These are phyloP conservation scores for Aspergillus ellipticus DNA, from an alignment of 495 filamentous ascomycete genomes.

Conservation along the genomic window DNA sequence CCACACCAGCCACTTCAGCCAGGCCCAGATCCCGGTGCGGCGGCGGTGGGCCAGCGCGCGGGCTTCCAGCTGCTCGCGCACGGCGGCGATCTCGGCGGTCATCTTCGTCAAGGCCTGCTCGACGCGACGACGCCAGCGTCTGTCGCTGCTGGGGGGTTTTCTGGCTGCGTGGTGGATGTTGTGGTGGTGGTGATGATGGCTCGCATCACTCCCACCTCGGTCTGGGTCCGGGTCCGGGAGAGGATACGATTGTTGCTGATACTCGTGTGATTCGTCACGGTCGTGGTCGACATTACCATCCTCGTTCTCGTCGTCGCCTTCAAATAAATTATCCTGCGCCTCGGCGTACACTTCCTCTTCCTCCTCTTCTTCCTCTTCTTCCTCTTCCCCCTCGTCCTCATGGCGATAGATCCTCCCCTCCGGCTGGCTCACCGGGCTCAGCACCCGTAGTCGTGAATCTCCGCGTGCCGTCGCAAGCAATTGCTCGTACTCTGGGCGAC, in stretches of 20 bases:
- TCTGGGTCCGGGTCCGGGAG: not conserved
- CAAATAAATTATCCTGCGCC: slow-evolving; percentile 35
- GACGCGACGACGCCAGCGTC: slow-evolving; percentile 71
- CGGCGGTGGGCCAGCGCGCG: slow-evolving; percentile 36
- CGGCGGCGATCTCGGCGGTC: slow-evolving; percentile 89
- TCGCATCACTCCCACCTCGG: not conserved
- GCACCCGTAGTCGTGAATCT: slow-evolving; percentile 53
- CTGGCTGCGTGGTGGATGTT: not conserved
- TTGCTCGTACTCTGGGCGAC: slow-evolving; percentile 26
- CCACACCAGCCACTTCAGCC: slow-evolving; percentile 70
- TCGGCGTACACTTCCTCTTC: slow-evolving; percentile 47
- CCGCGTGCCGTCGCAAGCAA: slow-evolving; percentile 10
- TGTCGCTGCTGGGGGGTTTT: too few relatives aligned
- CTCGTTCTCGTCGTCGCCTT: slow-evolving; percentile 34
- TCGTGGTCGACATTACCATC: slow-evolving; percentile 21
- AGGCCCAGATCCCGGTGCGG: slow-evolving; percentile 58
- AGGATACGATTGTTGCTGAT: not conserved
- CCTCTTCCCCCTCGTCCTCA: slow-evolving; percentile 31
- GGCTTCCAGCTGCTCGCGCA: slow-evolving; percentile 84
- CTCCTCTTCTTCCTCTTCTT: slow-evolving; percentile 35
- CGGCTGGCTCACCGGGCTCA: slow-evolving; percentile 77
- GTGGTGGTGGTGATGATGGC: not conserved
- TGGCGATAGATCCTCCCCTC: slow-evolving; percentile 53
- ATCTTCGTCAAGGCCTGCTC: slow-evolving; percentile 85
- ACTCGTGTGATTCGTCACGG: slow-evolving; percentile 7